These are phyloP conservation scores for Lentinus tigrinus DNA, from an alignment of 768 basidiomycete species.

Conservation along the genomic window DNA sequence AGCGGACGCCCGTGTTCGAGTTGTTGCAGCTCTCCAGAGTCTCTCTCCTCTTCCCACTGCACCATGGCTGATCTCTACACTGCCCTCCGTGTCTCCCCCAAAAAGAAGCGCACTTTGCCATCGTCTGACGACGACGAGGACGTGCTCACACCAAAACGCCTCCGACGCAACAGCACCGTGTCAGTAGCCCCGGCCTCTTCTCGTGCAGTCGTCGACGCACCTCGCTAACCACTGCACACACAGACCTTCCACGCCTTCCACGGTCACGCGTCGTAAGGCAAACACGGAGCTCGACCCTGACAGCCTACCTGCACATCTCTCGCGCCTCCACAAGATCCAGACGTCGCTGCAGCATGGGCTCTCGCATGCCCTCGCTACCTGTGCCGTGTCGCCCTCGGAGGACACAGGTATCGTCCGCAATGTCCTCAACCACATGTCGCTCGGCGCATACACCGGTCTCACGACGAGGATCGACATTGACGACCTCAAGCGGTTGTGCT, in stretches of 20 bases:
- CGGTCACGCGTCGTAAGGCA: conserved; percentile 35
- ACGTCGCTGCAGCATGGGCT: conserved; percentile 77
- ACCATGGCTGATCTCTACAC: conserved; percentile 63
- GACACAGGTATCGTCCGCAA: conserved; percentile 76
- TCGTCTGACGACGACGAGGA: conserved; percentile 53
- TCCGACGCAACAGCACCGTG: conserved; percentile 37
- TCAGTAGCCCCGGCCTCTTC: neutral
- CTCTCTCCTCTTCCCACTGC: conserved; percentile 15
- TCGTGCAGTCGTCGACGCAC: neutral
- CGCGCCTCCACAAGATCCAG: conserved; percentile 62
- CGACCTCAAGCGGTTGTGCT: conserved; percentile 75
- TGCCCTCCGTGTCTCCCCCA: conserved; percentile 62
- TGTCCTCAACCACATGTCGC: conserved; percentile 74
- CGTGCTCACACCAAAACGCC: conserved; percentile 66
- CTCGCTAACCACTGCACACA: neutral
- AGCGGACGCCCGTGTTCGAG: conserved; percentile 13
- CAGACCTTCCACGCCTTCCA: conserved; percentile 59
- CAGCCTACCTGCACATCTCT: conserved; percentile 53
- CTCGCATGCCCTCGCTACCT: conserved; percentile 82
- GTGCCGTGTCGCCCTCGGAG: conserved; percentile 71
- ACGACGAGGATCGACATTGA: conserved; percentile 61
- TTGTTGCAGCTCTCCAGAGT: conserved; percentile 13
- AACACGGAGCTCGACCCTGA: conserved; percentile 21
- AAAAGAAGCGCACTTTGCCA: conserved; percentile 61
- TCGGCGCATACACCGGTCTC: conserved; percentile 67